Conservation (phyloP, 2,329 filamentous ascomycete species). For the Emydomyces testavorans region DNA sequence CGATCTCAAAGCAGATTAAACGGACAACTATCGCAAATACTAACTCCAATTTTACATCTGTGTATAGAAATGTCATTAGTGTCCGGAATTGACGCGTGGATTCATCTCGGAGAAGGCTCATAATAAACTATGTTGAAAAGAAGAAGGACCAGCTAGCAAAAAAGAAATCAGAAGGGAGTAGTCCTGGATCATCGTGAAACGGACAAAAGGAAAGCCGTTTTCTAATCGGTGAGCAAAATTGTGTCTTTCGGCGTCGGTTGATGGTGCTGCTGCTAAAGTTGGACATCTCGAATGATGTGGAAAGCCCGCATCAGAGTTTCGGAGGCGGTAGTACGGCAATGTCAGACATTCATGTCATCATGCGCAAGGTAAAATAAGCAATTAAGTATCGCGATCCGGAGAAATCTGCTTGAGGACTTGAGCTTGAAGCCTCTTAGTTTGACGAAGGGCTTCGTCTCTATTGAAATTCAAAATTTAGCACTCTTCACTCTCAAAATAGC, state of each 20-base stretch:
- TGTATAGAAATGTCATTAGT: no score
- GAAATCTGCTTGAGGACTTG: conserved; percentile 49
- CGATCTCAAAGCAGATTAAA: no score
- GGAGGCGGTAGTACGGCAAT: neutral
- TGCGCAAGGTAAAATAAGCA: neutral
- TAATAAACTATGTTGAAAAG: no score
- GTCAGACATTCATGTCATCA: conserved; percentile 2
- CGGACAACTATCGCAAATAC: no score
- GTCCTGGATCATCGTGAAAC: no score
- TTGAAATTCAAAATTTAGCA: conserved; percentile 17
- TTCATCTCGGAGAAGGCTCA: no score
- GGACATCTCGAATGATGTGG: neutral
- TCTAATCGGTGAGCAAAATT: neutral
- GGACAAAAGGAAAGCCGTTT: no score
- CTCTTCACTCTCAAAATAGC: conserved; percentile 7
- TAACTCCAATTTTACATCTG: no score
- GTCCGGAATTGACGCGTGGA: no score
- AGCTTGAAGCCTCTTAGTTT: conserved; percentile 58
- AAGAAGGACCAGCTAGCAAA: no score
- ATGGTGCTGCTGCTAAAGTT: no score
- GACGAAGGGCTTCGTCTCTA: conserved; percentile 60
- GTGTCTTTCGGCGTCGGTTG: neutral
- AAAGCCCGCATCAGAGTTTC: neutral
- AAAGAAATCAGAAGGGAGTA: no score
- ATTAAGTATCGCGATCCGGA: neutral